Percentiles rank a stretch among this genome's conserved stretches.
These are phyloP conservation scores for Xerocomellus dryophilus DNA, from an alignment of 768 basidiomycete species.

Conservation along the genomic window DNA sequence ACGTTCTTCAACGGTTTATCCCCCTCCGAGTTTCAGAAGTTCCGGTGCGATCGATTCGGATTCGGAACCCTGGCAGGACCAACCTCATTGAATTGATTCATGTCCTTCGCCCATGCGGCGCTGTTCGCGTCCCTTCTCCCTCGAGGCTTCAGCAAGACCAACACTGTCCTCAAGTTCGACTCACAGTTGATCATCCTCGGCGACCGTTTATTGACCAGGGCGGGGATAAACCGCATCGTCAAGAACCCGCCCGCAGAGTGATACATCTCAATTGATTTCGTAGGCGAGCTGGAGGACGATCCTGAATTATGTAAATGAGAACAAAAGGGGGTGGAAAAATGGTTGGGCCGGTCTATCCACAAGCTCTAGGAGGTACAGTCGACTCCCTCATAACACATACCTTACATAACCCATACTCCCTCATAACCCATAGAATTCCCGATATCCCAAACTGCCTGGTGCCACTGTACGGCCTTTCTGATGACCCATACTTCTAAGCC, in stretches of 20 bases:
- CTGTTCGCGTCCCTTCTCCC: neutral
- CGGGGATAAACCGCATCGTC: conserved; percentile 6
- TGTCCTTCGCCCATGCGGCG: neutral
- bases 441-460: no score
- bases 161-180: neutral
- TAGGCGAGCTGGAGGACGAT: neutral
- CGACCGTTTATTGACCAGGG: neutral
- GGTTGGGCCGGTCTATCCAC: no score
- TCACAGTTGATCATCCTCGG: neutral
- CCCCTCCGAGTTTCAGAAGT: neutral
- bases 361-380: no score
- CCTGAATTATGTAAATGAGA: neutral
- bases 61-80: conserved; percentile 2
- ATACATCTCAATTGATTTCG: neutral
- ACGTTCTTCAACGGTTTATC: neutral
- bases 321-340: no score
- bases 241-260: neutral
- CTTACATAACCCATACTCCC: no score
- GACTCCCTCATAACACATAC: no score
- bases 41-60: neutral
- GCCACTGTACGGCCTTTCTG: no score
- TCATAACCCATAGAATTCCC: no score
- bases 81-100: neutral
- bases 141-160: conserved; percentile 5
- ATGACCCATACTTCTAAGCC: no score